Conservation (phyloP, 2,329 filamentous ascomycete genomes). For the Microdochium nivale region DNA sequence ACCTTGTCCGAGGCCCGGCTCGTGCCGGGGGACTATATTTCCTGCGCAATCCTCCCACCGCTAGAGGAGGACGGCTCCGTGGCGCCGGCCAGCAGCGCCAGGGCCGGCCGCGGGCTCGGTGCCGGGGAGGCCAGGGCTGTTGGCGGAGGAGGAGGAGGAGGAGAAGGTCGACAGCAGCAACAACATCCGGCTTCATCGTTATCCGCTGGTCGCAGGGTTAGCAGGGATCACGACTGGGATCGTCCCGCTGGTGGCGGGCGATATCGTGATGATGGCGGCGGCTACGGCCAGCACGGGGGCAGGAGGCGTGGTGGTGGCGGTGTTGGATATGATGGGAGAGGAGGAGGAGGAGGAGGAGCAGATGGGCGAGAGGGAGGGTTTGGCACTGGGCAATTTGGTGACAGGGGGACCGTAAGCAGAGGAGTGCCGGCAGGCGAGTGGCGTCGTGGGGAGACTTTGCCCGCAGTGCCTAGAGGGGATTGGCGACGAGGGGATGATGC, state of each 20-base stretch:
- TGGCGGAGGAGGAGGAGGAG: conserved; percentile 9
- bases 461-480: conserved; percentile 33
- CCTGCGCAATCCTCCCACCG: conserved; percentile 72
- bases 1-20: conserved; percentile 72
- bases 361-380: too few relatives aligned
- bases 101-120: conserved; percentile 31
- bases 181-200: not conserved
- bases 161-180: too few relatives aligned
- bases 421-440: conserved; percentile 50
- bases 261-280: conserved; percentile 21
- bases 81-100: conserved; percentile 48
- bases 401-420: conserved; percentile 28
- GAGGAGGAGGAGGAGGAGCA: conserved; percentile 22
- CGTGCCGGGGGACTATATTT: conserved; percentile 82
- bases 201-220: not conserved
- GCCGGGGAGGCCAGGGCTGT: conserved; percentile 23
- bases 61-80: conserved; percentile 68
- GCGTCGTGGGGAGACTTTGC: conserved; percentile 56
- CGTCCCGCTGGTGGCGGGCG: conserved; percentile 3
- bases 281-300: conserved; percentile 9
- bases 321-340: conserved; percentile 14
- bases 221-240: conserved; percentile 13
- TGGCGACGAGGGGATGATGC: conserved; percentile 37
- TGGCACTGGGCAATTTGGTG: conserved; percentile 20
- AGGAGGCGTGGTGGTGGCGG: conserved; percentile 14